Base-by-base conservation (phyloP, 1,284 basidiomycete genomes). In the Naganishia albida region DNA sequence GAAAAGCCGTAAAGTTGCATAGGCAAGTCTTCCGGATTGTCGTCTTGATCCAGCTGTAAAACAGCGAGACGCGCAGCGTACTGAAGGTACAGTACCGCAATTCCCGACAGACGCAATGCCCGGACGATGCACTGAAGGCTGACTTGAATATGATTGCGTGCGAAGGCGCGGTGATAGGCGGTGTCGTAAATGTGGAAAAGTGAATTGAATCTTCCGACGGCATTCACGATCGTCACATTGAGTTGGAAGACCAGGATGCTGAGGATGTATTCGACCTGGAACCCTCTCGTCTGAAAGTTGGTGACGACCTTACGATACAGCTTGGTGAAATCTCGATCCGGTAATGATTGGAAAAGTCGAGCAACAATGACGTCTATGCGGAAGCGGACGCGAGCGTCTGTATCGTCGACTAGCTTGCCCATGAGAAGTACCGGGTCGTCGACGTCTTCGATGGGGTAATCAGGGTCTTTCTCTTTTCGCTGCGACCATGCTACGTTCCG, bases 101-200 rank as follows among this genome's bases (percentile, higher is more conserved):
- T 81, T 2, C 80, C 81, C 1, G 77, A 66, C 51, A 97, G 80
- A 12, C 92, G 92, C 64, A 98, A 82, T 10, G 87, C 83, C 30
- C 80, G 72, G 0, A 90, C 84, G 13, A 89, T 86, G 3, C 84
- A 85, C 10, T 74, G 73, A 18, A 97, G 80, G 23, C 90, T 82
- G 1, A 82, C 80, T 70, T 87, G 84, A 43, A 93, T 84, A 70
- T 91, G 87, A 7, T 72, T 73, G 8, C 83, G 80, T 72, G 87
- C 89, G 20, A 72, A 70, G 26, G 70, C 39, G 2, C 69, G 70
- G 80, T 78, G 46, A 83, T 81, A 69, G 81, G 86, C 54, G 6
- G 86, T 84, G 74, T 93, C 91, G 65, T 97, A 81, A 42, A 98
- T 76, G 76, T 94, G 88, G 84, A 89, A 93, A 72, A 95, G 91